These are phyloP conservation scores for Podochytrium sp. DNA, from an alignment of 192 early-diverging fungal species.

Conservation along the genomic window DNA sequence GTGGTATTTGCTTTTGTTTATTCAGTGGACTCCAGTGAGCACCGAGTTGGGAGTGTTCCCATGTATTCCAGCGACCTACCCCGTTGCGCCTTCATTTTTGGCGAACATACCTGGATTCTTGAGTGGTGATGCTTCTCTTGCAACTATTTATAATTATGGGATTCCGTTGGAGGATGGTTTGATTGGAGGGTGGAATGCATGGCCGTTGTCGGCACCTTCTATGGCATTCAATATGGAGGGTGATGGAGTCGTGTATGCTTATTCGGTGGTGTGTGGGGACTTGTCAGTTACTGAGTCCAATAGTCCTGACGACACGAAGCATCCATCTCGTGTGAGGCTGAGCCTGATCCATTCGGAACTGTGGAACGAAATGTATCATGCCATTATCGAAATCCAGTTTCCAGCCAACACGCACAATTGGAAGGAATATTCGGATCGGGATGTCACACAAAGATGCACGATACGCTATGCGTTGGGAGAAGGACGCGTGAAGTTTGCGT, in stretches of 20 bases:
- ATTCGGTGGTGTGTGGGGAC: slow-evolving; percentile 10
- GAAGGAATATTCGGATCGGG: background rate
- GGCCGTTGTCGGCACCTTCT: slow-evolving; percentile 11
- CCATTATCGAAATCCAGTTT: background rate
- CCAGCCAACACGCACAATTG: slow-evolving; percentile 3
- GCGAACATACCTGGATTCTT: slow-evolving; percentile 4
- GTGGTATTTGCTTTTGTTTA: slow-evolving; percentile 14
- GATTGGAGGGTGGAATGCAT: slow-evolving; percentile 21
- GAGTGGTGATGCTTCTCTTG: background rate
- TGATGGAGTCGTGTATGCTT: slow-evolving; percentile 6
- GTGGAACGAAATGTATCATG: slow-evolving; percentile 2
- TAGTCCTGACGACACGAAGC: background rate
- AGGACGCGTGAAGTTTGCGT: background rate
- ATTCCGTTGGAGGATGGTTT: slow-evolving; percentile 8
- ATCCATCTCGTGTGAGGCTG: background rate
- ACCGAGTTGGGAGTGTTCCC: background rate
- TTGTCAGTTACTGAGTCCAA: background rate
- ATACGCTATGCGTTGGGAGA: background rate
- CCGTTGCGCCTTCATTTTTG: background rate
- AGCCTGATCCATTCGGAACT: background rate
- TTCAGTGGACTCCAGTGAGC: background rate
- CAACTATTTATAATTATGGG: slow-evolving; percentile 17
- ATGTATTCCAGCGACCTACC: slow-evolving; percentile 19
- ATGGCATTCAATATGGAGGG: slow-evolving; percentile 1
- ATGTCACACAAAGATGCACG: background rate